Conservation (phyloP, 768 basidiomycete genomes). For the Boletus vinaceobasis region DNA sequence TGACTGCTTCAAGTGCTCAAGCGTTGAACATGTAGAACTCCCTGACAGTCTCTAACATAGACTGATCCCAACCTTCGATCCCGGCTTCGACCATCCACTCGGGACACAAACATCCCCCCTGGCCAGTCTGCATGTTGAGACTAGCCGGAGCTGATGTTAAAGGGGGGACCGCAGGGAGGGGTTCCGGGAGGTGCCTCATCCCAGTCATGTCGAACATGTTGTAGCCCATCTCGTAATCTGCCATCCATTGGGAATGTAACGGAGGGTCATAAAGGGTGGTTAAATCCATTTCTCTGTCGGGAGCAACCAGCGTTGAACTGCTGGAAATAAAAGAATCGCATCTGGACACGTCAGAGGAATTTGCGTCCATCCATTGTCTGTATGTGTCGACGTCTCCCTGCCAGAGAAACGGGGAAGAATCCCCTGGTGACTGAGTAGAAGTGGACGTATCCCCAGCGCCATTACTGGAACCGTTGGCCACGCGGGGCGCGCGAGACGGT, state of each 20-base stretch:
- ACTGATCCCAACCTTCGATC: slow-evolving; percentile 11
- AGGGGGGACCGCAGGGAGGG: not conserved
- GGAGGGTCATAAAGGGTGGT: not conserved
- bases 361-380: not conserved
- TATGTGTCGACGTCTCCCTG: not conserved
- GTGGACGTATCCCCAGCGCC: not conserved
- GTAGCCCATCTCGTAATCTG: not conserved
- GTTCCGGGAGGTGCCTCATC: not conserved
- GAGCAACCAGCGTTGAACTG: not conserved
- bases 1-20: not conserved
- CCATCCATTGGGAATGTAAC: slow-evolving; percentile 10
- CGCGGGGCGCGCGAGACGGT: not conserved
- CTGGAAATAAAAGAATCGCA: not conserved
- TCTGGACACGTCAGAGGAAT: not conserved
- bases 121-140: not conserved
- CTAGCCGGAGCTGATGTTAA: too few species aligned
- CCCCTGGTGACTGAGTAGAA: not conserved
- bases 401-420: not conserved
- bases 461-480: not conserved
- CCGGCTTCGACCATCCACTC: slow-evolving; percentile 15
- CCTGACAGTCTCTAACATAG: not conserved
- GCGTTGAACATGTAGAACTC: not conserved
- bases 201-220: not conserved
- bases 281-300: not conserved
- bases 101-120: slow-evolving; percentile 9